Conservation (phyloP, 2,329 filamentous ascomycete species). For the Epicoccum nigrum region DNA sequence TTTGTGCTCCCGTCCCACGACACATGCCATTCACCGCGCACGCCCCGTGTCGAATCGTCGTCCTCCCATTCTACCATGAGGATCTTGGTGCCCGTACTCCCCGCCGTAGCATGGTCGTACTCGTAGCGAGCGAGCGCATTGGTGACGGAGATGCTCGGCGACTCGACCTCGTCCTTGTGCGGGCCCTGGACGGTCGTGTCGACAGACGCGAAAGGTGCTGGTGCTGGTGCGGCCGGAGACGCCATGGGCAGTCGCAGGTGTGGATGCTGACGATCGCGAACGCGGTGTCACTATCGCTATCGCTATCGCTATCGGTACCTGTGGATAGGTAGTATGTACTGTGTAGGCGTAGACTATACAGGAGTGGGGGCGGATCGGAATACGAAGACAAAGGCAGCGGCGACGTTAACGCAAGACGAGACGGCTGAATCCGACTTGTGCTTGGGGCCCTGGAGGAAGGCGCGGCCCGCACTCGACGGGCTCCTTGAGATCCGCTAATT, state of each 20-base stretch:
- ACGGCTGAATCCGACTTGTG: slow-evolving; percentile 46
- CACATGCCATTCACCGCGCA: slow-evolving; percentile 72
- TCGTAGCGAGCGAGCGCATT: slow-evolving; percentile 83
- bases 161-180: slow-evolving; percentile 51
- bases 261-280: slow-evolving; percentile 30
- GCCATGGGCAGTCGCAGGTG: slow-evolving; percentile 37
- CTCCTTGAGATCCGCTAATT: slow-evolving; percentile 1
- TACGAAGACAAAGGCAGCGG: slow-evolving; percentile 30
- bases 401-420: slow-evolving; percentile 30
- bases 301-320: too few species aligned
- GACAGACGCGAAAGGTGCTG: slow-evolving; percentile 48
- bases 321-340: too few species aligned
- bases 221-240: slow-evolving; percentile 39
- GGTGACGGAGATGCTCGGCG: slow-evolving; percentile 55
- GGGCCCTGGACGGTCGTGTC: slow-evolving; percentile 46
- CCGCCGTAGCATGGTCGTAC: slow-evolving; percentile 75
- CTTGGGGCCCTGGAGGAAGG: slow-evolving; percentile 15
- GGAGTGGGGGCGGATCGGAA: slow-evolving; percentile 42
- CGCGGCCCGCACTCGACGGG: slow-evolving; percentile 37
- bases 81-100: slow-evolving; percentile 81
- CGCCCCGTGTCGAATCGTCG: slow-evolving; percentile 56
- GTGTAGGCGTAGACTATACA: slow-evolving; percentile 32
- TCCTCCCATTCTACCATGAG: slow-evolving; percentile 92
- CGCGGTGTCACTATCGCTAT: too few species aligned
- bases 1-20: slow-evolving; percentile 82